phyloP scores from a whole-genome alignment of 2,329 filamentous ascomycete species.

The Colletotrichum lentis region DNA sequence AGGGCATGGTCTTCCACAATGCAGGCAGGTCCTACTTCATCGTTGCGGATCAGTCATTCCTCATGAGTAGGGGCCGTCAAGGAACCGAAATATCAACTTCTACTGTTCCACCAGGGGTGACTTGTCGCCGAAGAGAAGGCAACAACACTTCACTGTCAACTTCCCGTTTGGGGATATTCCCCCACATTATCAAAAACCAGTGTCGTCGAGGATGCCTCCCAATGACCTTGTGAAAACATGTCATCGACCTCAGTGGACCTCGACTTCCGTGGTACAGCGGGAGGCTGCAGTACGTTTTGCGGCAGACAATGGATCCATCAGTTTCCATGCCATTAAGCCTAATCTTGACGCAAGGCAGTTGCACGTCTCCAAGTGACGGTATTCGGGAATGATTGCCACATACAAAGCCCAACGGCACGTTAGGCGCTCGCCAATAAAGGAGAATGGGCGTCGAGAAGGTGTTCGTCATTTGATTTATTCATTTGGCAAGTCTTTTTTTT shows the following conservation, averaged over 20 bases:
- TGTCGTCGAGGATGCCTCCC: too few species aligned
- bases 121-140: too few species aligned
- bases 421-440: background rate
- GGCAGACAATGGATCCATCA: constrained; percentile 50
- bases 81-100: too few species aligned
- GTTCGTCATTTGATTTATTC: constrained; percentile 41
- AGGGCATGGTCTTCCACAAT: too few species aligned
- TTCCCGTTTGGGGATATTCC: too few species aligned
- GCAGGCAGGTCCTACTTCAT: too few species aligned
- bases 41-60: too few species aligned
- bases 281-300: constrained; percentile 75
- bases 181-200: too few species aligned
- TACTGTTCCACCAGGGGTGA: too few species aligned
- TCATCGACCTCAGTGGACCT: constrained; percentile 76
- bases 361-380: constrained; percentile 79
- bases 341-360: constrained; percentile 72
- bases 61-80: too few species aligned
- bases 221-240: constrained; percentile 49
- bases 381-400: constrained; percentile 61
- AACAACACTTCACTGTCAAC: too few species aligned
- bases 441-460: constrained; percentile 14
- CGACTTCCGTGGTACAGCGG: constrained; percentile 60
- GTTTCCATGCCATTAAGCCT: constrained; percentile 87
- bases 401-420: background rate
- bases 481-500: constrained; percentile 42